Conservation (phyloP, 805 yeast species). For the Myxozyma sirexii region DNA sequence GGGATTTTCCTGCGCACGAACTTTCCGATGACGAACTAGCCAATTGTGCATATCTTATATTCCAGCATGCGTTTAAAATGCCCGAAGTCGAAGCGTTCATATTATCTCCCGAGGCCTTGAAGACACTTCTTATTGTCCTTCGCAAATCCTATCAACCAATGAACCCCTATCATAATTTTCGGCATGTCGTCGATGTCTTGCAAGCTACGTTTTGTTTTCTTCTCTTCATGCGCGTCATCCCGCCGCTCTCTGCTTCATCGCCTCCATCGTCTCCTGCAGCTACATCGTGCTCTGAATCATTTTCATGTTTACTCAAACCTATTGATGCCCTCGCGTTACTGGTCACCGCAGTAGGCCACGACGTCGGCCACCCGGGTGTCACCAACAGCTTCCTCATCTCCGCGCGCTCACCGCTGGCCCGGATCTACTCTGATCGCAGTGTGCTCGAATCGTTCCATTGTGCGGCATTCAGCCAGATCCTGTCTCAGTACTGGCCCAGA, state of each 20-base stretch:
- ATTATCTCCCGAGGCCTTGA: conserved; percentile 49
- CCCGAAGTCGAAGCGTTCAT: conserved; percentile 33
- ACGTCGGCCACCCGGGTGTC: conserved; percentile 96
- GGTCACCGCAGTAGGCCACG: conserved; percentile 90
- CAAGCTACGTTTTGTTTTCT: conserved; percentile 82
- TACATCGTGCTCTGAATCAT: not conserved
- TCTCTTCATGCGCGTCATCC: conserved; percentile 38
- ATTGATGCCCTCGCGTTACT: conserved; percentile 61
- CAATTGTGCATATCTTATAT: conserved; percentile 52
- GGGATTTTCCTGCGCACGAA: conserved; percentile 31
- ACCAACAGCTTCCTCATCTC: conserved; percentile 71
- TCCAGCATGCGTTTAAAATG: conserved; percentile 47
- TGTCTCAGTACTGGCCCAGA: conserved; percentile 53
- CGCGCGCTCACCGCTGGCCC: conserved; percentile 64
- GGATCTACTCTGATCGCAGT: conserved; percentile 62
- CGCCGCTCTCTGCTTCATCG: conserved; percentile 38
- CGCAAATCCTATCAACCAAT: conserved; percentile 80
- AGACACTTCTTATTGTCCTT: conserved; percentile 63
- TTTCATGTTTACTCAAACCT: conserved; percentile 37
- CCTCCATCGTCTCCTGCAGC: not conserved
- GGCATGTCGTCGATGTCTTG: conserved; percentile 93
- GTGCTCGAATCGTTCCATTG: conserved; percentile 84
- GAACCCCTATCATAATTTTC: conserved; percentile 91
- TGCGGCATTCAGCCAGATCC: conserved; percentile 58
- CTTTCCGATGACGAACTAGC: conserved; percentile 35